These are phyloP conservation scores for Gleditsia sinensis DNA, from an alignment of 306 rosid genomes.

Conservation along the genomic window DNA sequence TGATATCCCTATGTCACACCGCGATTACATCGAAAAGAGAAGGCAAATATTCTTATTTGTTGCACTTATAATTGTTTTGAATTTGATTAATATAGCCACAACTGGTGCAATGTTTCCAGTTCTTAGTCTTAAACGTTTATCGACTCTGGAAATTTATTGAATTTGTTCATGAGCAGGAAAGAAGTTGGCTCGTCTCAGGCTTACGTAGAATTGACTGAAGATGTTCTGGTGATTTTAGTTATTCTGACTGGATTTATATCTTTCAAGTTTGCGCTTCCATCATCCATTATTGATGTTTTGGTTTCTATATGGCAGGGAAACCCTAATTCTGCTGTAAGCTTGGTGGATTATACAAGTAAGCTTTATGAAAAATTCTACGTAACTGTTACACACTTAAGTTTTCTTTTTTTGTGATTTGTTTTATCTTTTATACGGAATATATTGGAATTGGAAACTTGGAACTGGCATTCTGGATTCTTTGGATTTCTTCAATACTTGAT, in stretches of 20 bases:
- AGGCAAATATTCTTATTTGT: constrained; percentile 42
- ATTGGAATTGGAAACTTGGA: constrained; percentile 14
- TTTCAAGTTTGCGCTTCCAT: constrained; percentile 1
- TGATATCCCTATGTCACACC: constrained; percentile 72
- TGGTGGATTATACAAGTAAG: constrained; percentile 82
- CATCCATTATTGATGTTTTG: constrained; percentile 25
- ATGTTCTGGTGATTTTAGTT: constrained; percentile 60
- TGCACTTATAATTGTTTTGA: not conserved
- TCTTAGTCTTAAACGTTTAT: not conserved
- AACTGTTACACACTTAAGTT: not conserved
- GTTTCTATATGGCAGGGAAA: constrained; percentile 51
- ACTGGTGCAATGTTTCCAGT: not conserved
- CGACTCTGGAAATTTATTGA: not conserved
- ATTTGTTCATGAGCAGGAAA: constrained; percentile 49
- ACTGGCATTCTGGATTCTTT: not conserved
- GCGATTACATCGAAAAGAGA: constrained; percentile 66
- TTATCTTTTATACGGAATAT: not conserved
- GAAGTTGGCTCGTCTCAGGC: constrained; percentile 49
- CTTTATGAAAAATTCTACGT: not conserved
- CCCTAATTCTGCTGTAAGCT: constrained; percentile 46
- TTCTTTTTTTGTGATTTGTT: no score
- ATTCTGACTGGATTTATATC: constrained; percentile 3
- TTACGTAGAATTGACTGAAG: constrained; percentile 51
- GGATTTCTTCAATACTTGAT: not conserved
- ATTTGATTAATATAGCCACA: no score